phyloP scores from a whole-genome alignment of 345 rosid species.

The Syzygium aqueum region DNA sequence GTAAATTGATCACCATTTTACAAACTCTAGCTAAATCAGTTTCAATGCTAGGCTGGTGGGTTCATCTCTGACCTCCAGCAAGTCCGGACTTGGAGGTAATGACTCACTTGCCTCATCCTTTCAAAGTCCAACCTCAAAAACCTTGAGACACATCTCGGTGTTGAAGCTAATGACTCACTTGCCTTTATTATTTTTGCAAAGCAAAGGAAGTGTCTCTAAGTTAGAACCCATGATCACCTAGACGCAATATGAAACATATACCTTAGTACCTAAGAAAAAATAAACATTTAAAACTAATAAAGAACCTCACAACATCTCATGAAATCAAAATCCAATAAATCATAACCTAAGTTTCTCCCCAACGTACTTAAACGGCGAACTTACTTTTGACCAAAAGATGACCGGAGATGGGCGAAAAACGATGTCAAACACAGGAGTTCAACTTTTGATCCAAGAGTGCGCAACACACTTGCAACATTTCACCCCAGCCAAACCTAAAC shows the following conservation, averaged over 20 bases:
- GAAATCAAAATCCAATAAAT: not conserved
- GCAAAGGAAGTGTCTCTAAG: not conserved
- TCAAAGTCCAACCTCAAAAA: not conserved
- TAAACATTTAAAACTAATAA: not conserved
- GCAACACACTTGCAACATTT: not conserved
- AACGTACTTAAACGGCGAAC: not conserved
- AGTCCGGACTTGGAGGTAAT: not conserved
- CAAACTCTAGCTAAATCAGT: not conserved
- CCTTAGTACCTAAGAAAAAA: not conserved
- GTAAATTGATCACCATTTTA: not conserved
- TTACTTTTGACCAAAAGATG: not conserved
- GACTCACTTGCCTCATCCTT: not conserved
- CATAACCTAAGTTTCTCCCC: not conserved
- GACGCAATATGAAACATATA: not conserved
- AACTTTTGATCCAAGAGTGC: not conserved
- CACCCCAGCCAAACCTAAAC: not conserved
- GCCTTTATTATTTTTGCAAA: not conserved
- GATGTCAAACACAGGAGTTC: not conserved
- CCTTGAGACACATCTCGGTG: not conserved
- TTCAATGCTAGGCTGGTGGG: not conserved
- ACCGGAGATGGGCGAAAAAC: not conserved
- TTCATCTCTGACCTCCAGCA: not conserved
- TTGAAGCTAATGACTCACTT: not conserved
- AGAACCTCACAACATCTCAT: not conserved
- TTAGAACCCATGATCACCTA: not conserved